Evolutionary conservation across 2,329 filamentous ascomycete species (phyloP).

Genomic region (Botryotinia calthae): DNA sequence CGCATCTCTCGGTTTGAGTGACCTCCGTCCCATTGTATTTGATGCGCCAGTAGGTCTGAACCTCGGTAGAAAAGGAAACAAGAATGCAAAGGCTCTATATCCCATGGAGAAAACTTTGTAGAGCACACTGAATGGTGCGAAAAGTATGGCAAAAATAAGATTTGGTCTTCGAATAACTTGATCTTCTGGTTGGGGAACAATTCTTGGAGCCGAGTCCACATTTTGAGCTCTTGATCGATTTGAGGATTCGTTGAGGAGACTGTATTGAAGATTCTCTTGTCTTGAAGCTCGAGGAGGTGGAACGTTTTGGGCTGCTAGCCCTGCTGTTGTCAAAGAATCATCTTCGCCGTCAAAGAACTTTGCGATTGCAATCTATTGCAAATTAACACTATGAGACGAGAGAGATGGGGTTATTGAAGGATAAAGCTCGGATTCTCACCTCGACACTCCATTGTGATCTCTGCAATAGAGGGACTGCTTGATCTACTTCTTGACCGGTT

Average conservation of each 20-base stretch:
- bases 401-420: neutral
- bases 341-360: conserved; percentile 98
- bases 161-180: conserved; percentile 63
- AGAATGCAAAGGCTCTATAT: conserved; percentile 70
- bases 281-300: conserved; percentile 61
- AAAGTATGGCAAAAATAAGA: conserved; percentile 72
- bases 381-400: conserved; percentile 16
- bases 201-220: conserved; percentile 72
- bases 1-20: conserved; percentile 81
- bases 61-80: conserved; percentile 76
- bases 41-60: conserved; percentile 55
- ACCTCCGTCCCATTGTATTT: conserved; percentile 67
- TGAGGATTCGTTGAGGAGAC: conserved; percentile 41
- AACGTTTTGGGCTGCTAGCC: conserved; percentile 60
- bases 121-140: conserved; percentile 77
- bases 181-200: conserved; percentile 71
- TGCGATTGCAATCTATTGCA: conserved; percentile 78
- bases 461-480: conserved; percentile 75
- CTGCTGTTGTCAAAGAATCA: conserved; percentile 76
- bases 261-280: conserved; percentile 72
- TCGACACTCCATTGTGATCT: conserved; percentile 96
- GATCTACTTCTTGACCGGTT: conserved; percentile 75
- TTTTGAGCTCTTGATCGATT: conserved; percentile 37
- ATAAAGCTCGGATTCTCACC: conserved; percentile 46
- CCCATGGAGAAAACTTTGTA: conserved; percentile 68